Base-by-base conservation (phyloP, 2,329 filamentous ascomycete genomes). In the Didymella exigua region DNA sequence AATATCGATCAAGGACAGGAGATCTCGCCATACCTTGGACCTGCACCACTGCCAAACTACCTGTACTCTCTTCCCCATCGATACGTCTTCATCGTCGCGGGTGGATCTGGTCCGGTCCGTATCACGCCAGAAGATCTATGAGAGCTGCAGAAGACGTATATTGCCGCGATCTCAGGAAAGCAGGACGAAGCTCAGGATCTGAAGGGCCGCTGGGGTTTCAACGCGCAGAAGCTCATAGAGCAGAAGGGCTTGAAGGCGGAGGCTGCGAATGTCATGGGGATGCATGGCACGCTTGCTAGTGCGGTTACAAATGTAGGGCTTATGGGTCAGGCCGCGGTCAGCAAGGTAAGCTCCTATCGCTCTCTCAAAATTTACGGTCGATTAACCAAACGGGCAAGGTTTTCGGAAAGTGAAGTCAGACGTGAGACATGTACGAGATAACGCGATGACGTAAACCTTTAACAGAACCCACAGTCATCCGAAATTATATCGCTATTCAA, bases 191-290 rank as follows among this genome's bases (percentile, higher is more conserved):
- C 54, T 18, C 63, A 67, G 49, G 65, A 67, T 34, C 40, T 67
- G 38, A 65, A 65, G 31, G 65, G 65, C n/a, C 51, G 65, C 0
- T 66, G 65, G 65, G 65, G 63, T 0, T 67, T 67, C 16, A 58
- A 61, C 37, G 59, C 57, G n/a, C 47, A 58, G 36, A 54, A 51
- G 30, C 18, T 67, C 60, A 69, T 57, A 29, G 60, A 56, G 34
- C 55, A 49, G 46, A 66, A 66, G 47, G 53, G 57, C 6, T 54
- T 65, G 13, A 54, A 61, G 57, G 42, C 63, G 0, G 48, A 61
- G 55, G 61, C 56, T 33, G 62, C 54, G 21, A 62, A 49, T 3
- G 63, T 65, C 2, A 63, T 66, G 60, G 49, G 49, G 40, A 60
- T 66, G 5, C 57, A 44, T 4, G 63, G 65, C 2, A 68, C 56